These are phyloP conservation scores for Scytalidium lignicola DNA, from an alignment of 2,329 filamentous ascomycete species.

Conservation along the genomic window DNA sequence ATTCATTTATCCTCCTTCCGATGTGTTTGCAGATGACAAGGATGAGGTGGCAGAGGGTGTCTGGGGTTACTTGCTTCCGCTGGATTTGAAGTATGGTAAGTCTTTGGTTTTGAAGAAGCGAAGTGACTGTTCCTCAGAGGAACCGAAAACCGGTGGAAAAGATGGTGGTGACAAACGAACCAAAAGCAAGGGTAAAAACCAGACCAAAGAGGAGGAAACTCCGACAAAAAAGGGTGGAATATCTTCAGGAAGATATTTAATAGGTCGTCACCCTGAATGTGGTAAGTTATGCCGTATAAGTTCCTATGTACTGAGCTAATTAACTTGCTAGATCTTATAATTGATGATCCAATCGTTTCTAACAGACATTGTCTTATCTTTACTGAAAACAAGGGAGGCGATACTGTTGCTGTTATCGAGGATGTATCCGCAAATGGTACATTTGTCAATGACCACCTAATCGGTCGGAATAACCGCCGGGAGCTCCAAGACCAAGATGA, in stretches of 20 bases:
- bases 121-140: slow-evolving; percentile 57
- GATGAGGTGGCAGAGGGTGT: slow-evolving; percentile 73
- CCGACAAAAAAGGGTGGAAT: slow-evolving; percentile 54
- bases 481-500: slow-evolving; percentile 88
- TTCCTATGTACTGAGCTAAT: slow-evolving; percentile 1
- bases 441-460: slow-evolving; percentile 85
- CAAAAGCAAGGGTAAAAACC: slow-evolving; percentile 40
- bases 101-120: slow-evolving; percentile 71
- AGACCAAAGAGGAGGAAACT: slow-evolving; percentile 49
- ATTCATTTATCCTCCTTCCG: slow-evolving; percentile 65
- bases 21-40: slow-evolving; percentile 74
- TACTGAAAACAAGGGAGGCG: slow-evolving; percentile 50
- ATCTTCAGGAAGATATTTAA: slow-evolving; percentile 77
- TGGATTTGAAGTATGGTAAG: slow-evolving; percentile 66
- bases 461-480: slow-evolving; percentile 87
- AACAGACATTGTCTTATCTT: slow-evolving; percentile 77
- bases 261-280: slow-evolving; percentile 91
- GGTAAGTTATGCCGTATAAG: slow-evolving; percentile 49
- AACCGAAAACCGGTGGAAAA: slow-evolving; percentile 34
- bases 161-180: slow-evolving; percentile 33
- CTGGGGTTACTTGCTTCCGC: slow-evolving; percentile 89
- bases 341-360: slow-evolving; percentile 76
- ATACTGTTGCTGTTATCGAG: slow-evolving; percentile 72
- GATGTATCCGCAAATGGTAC: slow-evolving; percentile 96
- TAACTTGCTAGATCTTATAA: slow-evolving; percentile 54